A percentile compares a stretch with the other conserved stretches of the same genome.
phyloP scores from a whole-genome alignment of 1,284 basidiomycete genomes.

The Puccinia triticina region DNA sequence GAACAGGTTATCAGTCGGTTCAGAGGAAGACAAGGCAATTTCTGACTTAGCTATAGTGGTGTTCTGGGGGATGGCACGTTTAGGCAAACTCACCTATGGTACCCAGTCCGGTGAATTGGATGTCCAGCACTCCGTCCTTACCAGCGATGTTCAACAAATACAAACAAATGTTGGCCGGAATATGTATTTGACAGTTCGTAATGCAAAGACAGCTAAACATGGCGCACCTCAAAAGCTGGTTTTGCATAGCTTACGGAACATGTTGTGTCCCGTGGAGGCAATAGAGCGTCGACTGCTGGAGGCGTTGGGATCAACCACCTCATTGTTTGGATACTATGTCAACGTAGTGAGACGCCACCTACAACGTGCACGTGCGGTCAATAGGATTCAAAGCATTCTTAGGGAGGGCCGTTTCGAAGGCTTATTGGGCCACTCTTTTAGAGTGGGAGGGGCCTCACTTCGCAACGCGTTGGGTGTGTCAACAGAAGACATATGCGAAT shows the following conservation, averaged over 20 bases:
- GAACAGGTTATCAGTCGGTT: background rate
- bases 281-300: background rate
- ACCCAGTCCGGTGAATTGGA: too few relatives aligned
- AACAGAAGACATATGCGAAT: background rate
- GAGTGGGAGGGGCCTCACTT: background rate
- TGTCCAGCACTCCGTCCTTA: background rate
- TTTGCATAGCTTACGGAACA: background rate
- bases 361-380: too few relatives aligned
- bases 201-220: background rate
- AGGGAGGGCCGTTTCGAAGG: background rate
- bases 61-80: constrained; percentile 10
- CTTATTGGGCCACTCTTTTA: background rate
- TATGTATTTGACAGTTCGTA: too few relatives aligned
- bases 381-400: too few relatives aligned
- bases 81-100: background rate
- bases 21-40: background rate
- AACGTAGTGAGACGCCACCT: background rate
- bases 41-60: background rate
- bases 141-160: too few relatives aligned
- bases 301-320: background rate
- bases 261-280: background rate
- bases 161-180: too few relatives aligned
- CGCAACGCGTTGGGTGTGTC: background rate
- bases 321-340: background rate
- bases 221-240: background rate